Evolutionary conservation across 2,329 filamentous ascomycete genomes (phyloP).

Genomic region (Xylariaceae sp.): DNA sequence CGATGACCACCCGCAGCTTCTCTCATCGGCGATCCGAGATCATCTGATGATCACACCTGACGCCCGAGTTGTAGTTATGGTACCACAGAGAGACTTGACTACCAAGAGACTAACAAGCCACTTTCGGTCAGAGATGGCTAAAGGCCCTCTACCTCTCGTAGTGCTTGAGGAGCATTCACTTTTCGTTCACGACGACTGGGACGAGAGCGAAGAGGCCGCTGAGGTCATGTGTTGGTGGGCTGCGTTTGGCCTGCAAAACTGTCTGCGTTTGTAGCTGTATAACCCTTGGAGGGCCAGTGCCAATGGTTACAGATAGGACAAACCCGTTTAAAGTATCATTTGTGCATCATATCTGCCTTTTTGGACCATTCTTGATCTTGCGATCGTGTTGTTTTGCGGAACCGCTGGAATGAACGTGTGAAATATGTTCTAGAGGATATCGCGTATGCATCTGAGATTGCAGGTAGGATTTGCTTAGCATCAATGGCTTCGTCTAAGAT

Average conservation of each 20-base stretch:
- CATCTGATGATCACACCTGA: slow-evolving; percentile 57
- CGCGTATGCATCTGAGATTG: too few relatives aligned
- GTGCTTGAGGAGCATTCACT: slow-evolving; percentile 58
- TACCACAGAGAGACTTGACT: slow-evolving; percentile 71
- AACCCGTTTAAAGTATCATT: too few relatives aligned
- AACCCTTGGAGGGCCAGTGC: too few relatives aligned
- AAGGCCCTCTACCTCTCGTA: slow-evolving; percentile 42
- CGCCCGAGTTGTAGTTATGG: slow-evolving; percentile 71
- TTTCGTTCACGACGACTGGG: slow-evolving; percentile 71
- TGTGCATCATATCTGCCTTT: too few relatives aligned
- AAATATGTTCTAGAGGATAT: too few relatives aligned
- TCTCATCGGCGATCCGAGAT: slow-evolving; percentile 64
- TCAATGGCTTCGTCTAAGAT: too few relatives aligned
- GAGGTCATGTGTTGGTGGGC: slow-evolving; percentile 66
- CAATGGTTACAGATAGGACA: too few relatives aligned
- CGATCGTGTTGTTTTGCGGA: too few relatives aligned
- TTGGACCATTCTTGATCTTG: too few relatives aligned
- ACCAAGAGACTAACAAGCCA: slow-evolving; percentile 56
- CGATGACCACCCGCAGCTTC: slow-evolving; percentile 70
- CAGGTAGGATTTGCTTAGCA: too few relatives aligned
- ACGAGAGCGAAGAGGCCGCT: slow-evolving; percentile 41
- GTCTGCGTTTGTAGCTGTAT: too few relatives aligned
- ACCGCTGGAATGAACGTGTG: too few relatives aligned
- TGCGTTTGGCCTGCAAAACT: slow-evolving; percentile 42
- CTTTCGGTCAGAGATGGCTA: slow-evolving; percentile 59